Evolutionary conservation across 352 stramenopile species (phyloP), one percentile per base, ranked within the genome.

Genomic region (Globisporangium solare): DNA sequence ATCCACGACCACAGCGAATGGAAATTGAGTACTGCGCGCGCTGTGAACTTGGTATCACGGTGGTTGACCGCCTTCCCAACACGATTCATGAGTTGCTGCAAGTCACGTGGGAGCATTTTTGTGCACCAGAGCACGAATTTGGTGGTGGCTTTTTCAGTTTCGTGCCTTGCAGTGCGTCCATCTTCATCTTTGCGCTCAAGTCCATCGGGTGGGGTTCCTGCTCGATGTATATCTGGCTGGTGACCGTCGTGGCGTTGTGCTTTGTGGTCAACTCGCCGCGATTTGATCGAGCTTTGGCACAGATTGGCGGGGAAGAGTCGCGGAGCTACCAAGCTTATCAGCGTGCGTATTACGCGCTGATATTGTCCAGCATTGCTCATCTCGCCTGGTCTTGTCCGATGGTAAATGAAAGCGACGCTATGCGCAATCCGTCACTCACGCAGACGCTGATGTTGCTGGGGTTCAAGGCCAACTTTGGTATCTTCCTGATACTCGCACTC

Each of bases 221-320:
- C 15, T 51, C 59, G 5, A 45, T 79, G 17, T 84, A 81, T 37
- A 15, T 61, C 6, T 83, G 73, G 75, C 54, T 77, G 5, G 35
- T 57, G 24, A 65, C 63, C 6, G 59, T 62, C 21, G 65, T 79
- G 42, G 51, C 70, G 17, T 54, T 86, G 0, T 79, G 75, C 54
- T 79, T 79, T 43, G 57, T 86, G 6, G 62, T 64, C 56, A 75
- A 81, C 58, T 75, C 73, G 21, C 54, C 61, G 21, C 70, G 74
- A 7, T 71, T 86, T 39, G 65, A 74, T 20, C 46, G 53, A 12
- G 67, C 61, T 18, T 55, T 86, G 10, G 54, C 65, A 22, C 64
- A 51, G 1, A 64, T 86, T n/a, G 68, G 66, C 11, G 59, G 67
- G 14, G 65, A 74, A 22, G 47, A 62, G 3, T 68, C 66, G 1